Conservation (phyloP, 208 protist species). For the Trypanosoma brucei region DNA sequence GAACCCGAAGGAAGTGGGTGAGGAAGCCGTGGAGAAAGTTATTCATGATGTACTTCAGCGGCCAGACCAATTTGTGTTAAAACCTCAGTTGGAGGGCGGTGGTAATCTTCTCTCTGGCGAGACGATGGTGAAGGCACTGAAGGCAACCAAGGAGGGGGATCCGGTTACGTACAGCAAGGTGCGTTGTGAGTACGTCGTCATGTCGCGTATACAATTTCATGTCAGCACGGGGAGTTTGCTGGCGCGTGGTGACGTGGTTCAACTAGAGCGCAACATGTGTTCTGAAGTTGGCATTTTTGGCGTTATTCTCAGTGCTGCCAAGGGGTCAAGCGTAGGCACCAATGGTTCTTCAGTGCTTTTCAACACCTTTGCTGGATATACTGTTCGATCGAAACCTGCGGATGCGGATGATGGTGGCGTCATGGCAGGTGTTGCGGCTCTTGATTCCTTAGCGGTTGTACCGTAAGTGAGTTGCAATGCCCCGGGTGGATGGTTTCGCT, state of each 20-base stretch:
- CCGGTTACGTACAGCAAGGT: slow-evolving; percentile 32
- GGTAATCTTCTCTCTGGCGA: slow-evolving; percentile 89
- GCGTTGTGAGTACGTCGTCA: slow-evolving; percentile 87
- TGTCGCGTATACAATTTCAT: slow-evolving; percentile 80
- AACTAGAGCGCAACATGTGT: slow-evolving; percentile 60
- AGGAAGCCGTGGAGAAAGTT: slow-evolving; percentile 31
- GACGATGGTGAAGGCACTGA: slow-evolving; percentile 56
- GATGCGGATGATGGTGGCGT: slow-evolving; percentile 92
- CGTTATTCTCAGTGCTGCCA: slow-evolving; percentile 49
- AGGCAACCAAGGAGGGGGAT: slow-evolving; percentile 21
- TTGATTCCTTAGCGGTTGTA: slow-evolving; percentile 71
- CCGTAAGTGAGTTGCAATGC: neutral
- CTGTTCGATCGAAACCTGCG: slow-evolving; percentile 90
- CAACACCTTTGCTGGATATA: slow-evolving; percentile 79
- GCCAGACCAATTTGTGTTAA: slow-evolving; percentile 89
- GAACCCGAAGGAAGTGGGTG: slow-evolving; percentile 53
- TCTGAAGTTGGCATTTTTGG: slow-evolving; percentile 90
- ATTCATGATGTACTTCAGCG: slow-evolving; percentile 62
- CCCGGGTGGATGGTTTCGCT: neutral
- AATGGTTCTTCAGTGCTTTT: slow-evolving; percentile 10
- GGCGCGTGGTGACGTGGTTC: slow-evolving; percentile 38
- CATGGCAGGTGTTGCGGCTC: slow-evolving; percentile 88
- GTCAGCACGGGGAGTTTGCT: slow-evolving; percentile 52
- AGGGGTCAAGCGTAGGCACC: neutral
- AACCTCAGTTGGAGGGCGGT: slow-evolving; percentile 95